Evolutionary conservation across 176 grass and related monocot species (phyloP).

Genomic region (Ensete glaucum): DNA sequence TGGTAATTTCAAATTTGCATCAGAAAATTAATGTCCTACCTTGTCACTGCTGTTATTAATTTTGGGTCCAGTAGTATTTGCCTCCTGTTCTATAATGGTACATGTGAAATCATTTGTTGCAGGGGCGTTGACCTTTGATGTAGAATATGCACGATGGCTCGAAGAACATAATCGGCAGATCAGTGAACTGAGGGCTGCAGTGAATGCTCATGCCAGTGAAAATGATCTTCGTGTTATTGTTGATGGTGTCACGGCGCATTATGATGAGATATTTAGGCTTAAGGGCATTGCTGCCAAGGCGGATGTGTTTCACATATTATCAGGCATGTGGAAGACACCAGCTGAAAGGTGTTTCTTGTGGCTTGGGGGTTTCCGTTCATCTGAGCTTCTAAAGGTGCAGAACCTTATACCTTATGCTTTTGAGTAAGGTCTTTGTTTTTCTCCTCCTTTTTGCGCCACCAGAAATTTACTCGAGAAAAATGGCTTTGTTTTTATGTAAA

Average conservation of each 20-base stretch:
- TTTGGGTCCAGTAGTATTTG: background rate
- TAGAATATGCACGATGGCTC: constrained; percentile 12
- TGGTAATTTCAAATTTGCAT: background rate
- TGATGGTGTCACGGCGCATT: constrained; percentile 8
- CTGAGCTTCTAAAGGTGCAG: constrained; percentile 14
- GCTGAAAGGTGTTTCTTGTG: constrained; percentile 14
- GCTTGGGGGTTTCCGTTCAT: constrained; percentile 14
- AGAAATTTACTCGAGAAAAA: background rate
- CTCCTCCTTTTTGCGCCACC: background rate
- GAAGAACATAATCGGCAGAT: constrained; percentile 15
- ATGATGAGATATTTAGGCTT: constrained; percentile 11
- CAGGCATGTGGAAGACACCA: constrained; percentile 17
- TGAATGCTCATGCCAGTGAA: constrained; percentile 17
- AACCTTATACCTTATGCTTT: background rate
- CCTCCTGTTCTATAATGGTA: background rate
- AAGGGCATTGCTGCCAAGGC: constrained; percentile 15
- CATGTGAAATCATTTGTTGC: background rate
- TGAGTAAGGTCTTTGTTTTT: background rate
- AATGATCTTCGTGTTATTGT: constrained; percentile 16
- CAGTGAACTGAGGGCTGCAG: constrained; percentile 6
- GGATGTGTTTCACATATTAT: constrained; percentile 13
- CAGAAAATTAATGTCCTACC: background rate
- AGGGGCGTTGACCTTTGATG: constrained; percentile 14
- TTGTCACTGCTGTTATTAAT: background rate
- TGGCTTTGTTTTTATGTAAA: background rate